Base-by-base conservation (phyloP, 352 stramenopile species). In the Pythium phragmiticola region DNA sequence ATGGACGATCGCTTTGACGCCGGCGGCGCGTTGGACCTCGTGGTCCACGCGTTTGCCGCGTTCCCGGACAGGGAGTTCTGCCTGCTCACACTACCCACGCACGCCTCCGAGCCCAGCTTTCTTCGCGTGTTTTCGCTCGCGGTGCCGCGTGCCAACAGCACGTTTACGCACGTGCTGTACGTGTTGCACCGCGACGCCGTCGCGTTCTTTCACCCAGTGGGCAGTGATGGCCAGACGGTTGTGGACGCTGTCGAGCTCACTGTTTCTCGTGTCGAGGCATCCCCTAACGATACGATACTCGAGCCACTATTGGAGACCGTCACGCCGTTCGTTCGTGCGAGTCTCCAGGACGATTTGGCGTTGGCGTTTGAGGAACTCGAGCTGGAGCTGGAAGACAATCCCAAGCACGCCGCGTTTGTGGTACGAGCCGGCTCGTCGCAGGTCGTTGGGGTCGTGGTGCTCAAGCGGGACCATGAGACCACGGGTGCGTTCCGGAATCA, bases 361-460 rank as follows among this genome's bases (percentile, higher is more conserved):
- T 19, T 70, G 0, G 67, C 58, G 4, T 36, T 12, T 16, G 69
- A 74, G 14, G 73, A 82, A 23, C 21, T 70, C 13, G 76, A 85
- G 19, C 59, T 84, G 26, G 61, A 70, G 7, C 55, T 89, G 36
- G 70, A 74, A 17, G 80, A 89, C 47, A 84, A 84, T 57, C 80
- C 80, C 14, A 71, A 67, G 37, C 54, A 75, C 13, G 65, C 64
- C 12, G 64, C 70, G 23, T 89, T 89, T 54, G 63, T 79, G 16
- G 73, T 79, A 16, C 54, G 56, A 7, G 60, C 70, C 41, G 64
- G 53, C n/a, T 14, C 42, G 13, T 14, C 34, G 34, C 56, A 36
- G 3, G 65, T 68, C 49, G 65, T 77, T 12, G 69, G 66, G 2
- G 48, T 73, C 8, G 72, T 63, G 11, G 57, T 69, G 46, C 51